A percentile compares a stretch with the other conserved stretches of the same genome.
Conservation (phyloP, 2,329 filamentous ascomycete species). For the Chlorencoelia australis region DNA sequence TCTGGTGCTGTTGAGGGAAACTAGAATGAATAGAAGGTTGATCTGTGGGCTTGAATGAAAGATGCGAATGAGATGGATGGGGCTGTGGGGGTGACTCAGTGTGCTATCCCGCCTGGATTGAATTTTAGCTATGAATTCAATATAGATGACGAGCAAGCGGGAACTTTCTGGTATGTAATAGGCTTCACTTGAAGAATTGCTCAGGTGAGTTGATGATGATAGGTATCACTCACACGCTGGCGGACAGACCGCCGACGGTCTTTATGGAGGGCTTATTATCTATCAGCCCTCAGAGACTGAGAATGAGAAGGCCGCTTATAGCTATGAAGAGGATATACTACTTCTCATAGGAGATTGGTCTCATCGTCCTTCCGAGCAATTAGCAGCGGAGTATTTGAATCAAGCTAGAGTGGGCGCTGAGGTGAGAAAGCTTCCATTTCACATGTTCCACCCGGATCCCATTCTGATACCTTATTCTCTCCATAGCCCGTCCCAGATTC, state of each 20-base stretch:
- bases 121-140: conserved; percentile 22
- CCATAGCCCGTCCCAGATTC: conserved; percentile 41
- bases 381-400: conserved; percentile 35
- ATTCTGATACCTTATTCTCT: conserved; percentile 3
- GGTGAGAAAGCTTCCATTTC: too few species aligned
- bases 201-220: too few species aligned
- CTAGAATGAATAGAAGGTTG: background rate
- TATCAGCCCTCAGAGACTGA: conserved; percentile 26
- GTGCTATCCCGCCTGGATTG: conserved; percentile 18
- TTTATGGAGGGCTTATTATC: conserved; percentile 38
- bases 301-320: conserved; percentile 9
- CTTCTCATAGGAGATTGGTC: conserved; percentile 42
- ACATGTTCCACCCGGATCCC: background rate
- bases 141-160: conserved; percentile 28
- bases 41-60: too few species aligned
- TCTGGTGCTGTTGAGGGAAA: background rate
- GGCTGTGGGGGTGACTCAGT: conserved; percentile 37
- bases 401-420: conserved; percentile 35
- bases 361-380: conserved; percentile 31
- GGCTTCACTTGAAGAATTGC: too few species aligned
- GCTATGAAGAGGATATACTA: conserved; percentile 32
- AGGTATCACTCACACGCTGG: conserved; percentile 36
- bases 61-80: conserved; percentile 49
- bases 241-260: conserved; percentile 34
- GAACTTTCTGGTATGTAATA: conserved; percentile 28